Base-by-base conservation (phyloP, 257 asterid species). In the Fraxinus cuspidata region DNA sequence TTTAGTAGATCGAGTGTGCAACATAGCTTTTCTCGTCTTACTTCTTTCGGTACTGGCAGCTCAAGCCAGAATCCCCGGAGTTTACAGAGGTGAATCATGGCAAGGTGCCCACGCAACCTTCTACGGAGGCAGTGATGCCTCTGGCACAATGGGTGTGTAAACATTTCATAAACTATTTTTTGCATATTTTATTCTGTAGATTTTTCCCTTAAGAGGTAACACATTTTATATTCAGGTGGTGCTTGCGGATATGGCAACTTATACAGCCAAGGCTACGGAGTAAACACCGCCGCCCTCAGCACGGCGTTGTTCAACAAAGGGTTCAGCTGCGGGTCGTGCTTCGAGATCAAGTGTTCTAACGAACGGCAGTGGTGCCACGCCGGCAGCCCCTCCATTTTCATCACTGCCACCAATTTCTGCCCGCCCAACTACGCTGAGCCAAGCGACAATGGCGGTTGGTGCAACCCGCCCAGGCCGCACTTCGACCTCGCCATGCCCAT, bases 401-500 rank as follows among this genome's bases (percentile, higher is more conserved):
- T 92, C 42, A 92, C 98, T 6, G 98, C 98, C 7, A 93, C 98
- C 5, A 93, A 93, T 47, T 91, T 93, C 84, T 93, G 97, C 81
- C 98, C 98, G 0, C 98, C 98, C 0, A 93, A 93, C 78, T 89
- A 40, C 9, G 98, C 97, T 69, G 82, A 85, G 56, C 91, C 97
- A 0, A 93, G 79, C 67, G 95, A 93, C 78, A 89, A 93, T 66
- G 98, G 98, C 44, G 98, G 98, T 0, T 93, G 97, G 98, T 93
- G 98, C 85, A 91, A 93, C 85, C 98, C 97, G 0, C 98, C 98
- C 8, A 83, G 98, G 1, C 23, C 95, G 4, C 98, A 94, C 70
- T 94, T 94, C 79, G 98, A 94, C 82, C 97, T 94, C 28, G 97
- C 98, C 75, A 92, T 92, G 98, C 98, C 98, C 3, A 94, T 94